Evolutionary conservation across 768 basidiomycete genomes (phyloP).

Genomic region (Tulasnella sp.): DNA sequence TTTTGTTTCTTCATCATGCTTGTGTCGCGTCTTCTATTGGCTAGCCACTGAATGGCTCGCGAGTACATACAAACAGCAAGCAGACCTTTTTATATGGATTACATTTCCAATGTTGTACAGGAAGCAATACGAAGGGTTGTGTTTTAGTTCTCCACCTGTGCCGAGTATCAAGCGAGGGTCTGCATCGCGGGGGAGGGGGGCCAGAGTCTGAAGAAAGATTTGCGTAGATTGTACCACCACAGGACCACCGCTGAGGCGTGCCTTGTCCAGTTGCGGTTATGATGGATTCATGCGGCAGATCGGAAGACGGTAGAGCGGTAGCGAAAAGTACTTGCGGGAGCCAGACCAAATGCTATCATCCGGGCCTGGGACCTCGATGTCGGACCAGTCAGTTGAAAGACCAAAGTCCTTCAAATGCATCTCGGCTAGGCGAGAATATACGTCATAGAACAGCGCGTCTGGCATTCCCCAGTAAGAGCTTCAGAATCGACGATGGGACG

Average conservation of each 20-base stretch:
- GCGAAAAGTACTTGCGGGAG: constrained; percentile 64
- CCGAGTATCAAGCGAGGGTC: background rate
- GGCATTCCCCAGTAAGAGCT: background rate
- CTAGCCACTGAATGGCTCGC: background rate
- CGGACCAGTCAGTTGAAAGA: constrained; percentile 69
- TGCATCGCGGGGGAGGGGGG: background rate
- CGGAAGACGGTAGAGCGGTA: constrained; percentile 59
- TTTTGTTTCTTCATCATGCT: background rate
- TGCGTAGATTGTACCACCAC: background rate
- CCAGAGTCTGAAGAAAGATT: too few relatives aligned
- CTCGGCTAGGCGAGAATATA: constrained; percentile 78
- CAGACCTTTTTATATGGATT: background rate
- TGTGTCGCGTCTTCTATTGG: background rate
- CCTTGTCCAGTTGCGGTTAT: background rate
- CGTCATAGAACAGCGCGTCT: constrained; percentile 87
- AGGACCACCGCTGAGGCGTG: background rate
- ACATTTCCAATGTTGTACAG: constrained; percentile 1
- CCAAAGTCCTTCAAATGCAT: constrained; percentile 80
- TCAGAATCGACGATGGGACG: background rate
- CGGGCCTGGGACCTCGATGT: constrained; percentile 54
- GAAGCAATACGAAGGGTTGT: background rate
- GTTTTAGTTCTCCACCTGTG: background rate
- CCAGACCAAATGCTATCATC: constrained; percentile 61
- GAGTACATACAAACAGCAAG: background rate
- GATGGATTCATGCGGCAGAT: constrained; percentile 27